Percentiles rank a stretch among this genome's conserved stretches.
Evolutionary conservation across 75 land plant species (phyloP).

Genomic region (Cryptomeria japonica): DNA sequence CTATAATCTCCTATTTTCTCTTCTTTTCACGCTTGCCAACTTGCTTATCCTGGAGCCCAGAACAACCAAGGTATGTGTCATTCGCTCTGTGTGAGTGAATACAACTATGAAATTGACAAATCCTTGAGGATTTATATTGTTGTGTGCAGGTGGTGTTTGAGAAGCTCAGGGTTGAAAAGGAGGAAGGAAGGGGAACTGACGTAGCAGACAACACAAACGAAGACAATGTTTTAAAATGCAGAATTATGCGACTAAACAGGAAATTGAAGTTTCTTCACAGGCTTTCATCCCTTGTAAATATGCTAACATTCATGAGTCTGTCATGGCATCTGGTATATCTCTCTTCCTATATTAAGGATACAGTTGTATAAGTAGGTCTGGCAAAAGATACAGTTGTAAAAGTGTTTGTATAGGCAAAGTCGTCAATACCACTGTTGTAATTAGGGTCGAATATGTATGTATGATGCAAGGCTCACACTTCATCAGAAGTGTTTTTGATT

Average conservation of each 20-base stretch:
- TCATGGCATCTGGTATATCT: constrained; percentile 79
- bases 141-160: constrained; percentile 74
- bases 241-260: constrained; percentile 29
- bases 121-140: background rate
- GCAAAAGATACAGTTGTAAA: no score
- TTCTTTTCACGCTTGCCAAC: constrained; percentile 56
- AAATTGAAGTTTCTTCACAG: constrained; percentile 53
- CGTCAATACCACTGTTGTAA: no score
- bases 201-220: constrained; percentile 1
- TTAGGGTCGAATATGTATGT: no score
- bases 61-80: constrained; percentile 62
- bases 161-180: constrained; percentile 81
- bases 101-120: background rate
- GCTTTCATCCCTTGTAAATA: constrained; percentile 53
- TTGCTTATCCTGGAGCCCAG: constrained; percentile 68
- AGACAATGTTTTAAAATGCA: constrained; percentile 18
- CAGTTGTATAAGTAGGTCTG: background rate
- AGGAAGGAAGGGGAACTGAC: constrained; percentile 73
- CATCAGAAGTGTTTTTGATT: no score
- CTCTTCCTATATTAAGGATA: background rate
- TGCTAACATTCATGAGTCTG: constrained; percentile 55
- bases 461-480: no score
- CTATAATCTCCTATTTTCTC: constrained; percentile 38
- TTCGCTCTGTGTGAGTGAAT: background rate
- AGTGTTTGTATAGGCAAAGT: no score